Conservation (phyloP, 495 filamentous ascomycete genomes). For the Penicilliopsis zonata region DNA sequence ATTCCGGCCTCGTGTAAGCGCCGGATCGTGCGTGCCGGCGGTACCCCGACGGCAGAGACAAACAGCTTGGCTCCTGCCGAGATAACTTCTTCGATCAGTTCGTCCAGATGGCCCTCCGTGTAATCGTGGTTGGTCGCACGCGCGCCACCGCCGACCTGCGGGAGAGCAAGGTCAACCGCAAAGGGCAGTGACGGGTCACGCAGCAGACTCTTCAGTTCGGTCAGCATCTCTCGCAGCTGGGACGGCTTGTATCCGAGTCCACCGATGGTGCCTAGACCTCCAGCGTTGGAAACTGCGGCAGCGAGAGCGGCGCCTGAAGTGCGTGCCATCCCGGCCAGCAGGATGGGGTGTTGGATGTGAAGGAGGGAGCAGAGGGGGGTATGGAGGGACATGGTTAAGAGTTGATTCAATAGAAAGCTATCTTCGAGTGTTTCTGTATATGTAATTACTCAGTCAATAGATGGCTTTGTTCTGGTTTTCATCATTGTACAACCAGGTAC, state of each 20-base stretch:
- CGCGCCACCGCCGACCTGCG: constrained; percentile 67
- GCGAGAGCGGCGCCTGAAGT: constrained; percentile 66
- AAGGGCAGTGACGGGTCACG: constrained; percentile 55
- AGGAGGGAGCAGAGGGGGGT: constrained; percentile 69
- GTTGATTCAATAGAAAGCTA: not conserved
- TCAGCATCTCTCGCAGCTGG: constrained; percentile 68
- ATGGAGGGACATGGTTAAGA: constrained; percentile 39
- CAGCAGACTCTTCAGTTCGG: constrained; percentile 66
- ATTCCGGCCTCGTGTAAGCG: constrained; percentile 63
- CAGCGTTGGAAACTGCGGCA: constrained; percentile 79
- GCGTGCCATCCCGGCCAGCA: constrained; percentile 83
- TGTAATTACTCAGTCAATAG: no score
- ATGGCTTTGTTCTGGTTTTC: no score
- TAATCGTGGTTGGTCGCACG: constrained; percentile 89
- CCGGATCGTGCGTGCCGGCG: constrained; percentile 55
- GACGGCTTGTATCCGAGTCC: constrained; percentile 74
- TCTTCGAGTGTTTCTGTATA: no score
- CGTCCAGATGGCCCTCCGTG: constrained; percentile 70
- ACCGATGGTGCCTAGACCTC: constrained; percentile 75
- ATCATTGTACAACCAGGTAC: no score
- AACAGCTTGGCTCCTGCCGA: constrained; percentile 68
- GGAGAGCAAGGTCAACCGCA: constrained; percentile 78
- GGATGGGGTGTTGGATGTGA: constrained; percentile 66
- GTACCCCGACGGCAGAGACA: constrained; percentile 73
- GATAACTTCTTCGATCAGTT: constrained; percentile 71